Evolutionary conservation across 805 yeast genomes (phyloP).

Genomic region (Komagataella pastoris): DNA sequence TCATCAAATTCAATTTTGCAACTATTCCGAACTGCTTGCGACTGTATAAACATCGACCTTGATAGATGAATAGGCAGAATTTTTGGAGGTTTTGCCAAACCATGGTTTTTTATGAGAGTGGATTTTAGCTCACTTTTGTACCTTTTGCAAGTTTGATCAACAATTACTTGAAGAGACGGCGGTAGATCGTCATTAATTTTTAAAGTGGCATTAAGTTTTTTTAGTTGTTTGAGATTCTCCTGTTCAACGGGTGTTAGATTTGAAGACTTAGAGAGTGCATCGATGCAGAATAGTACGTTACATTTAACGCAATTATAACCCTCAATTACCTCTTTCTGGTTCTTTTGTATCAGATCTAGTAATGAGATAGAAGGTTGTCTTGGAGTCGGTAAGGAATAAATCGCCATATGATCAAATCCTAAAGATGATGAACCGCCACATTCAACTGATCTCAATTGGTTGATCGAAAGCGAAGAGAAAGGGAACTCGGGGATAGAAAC

Average conservation of each 20-base stretch:
- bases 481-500: constrained; percentile 49
- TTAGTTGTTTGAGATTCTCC: constrained; percentile 21
- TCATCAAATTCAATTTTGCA: constrained; percentile 62
- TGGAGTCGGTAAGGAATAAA: constrained; percentile 69
- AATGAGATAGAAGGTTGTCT: constrained; percentile 25
- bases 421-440: constrained; percentile 55
- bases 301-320: constrained; percentile 76
- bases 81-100: constrained; percentile 53
- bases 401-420: constrained; percentile 45
- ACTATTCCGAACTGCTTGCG: constrained; percentile 55
- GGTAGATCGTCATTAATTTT: constrained; percentile 53
- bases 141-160: constrained; percentile 25
- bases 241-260: constrained; percentile 7
- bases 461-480: constrained; percentile 51
- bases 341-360: constrained; percentile 38
- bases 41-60: constrained; percentile 64
- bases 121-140: constrained; percentile 29
- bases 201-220: constrained; percentile 21
- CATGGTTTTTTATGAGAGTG: constrained; percentile 53
- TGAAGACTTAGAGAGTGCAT: constrained; percentile 6
- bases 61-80: constrained; percentile 74
- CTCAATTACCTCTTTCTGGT: constrained; percentile 55
- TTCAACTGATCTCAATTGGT: constrained; percentile 54
- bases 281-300: constrained; percentile 31
- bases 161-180: constrained; percentile 29